Conservation (phyloP, 2,329 filamentous ascomycete species). For the Penicillium sp. region DNA sequence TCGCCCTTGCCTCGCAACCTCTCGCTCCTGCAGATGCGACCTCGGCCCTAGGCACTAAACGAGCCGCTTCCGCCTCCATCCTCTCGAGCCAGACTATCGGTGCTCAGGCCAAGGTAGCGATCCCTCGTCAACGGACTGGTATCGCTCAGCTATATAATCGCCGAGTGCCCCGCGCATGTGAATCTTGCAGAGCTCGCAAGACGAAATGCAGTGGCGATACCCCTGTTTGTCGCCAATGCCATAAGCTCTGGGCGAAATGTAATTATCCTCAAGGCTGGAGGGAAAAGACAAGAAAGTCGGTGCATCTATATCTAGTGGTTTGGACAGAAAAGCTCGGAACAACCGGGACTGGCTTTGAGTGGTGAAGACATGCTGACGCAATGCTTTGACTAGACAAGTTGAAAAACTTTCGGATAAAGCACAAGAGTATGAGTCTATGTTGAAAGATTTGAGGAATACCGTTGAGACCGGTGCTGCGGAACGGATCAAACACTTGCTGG, state of each 20-base stretch:
- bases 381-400: slow-evolving; percentile 31
- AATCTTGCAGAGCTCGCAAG: slow-evolving; percentile 41
- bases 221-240: slow-evolving; percentile 40
- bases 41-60: slow-evolving; percentile 5
- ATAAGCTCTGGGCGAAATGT: slow-evolving; percentile 36
- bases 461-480: slow-evolving; percentile 38
- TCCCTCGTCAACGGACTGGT: slow-evolving; percentile 31
- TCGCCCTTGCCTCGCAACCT: not conserved
- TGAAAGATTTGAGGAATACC: slow-evolving; percentile 37
- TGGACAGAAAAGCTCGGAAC: too few species aligned
- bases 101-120: slow-evolving; percentile 26
- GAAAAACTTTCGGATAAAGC: slow-evolving; percentile 35
- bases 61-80: not conserved
- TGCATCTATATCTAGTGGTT: too few species aligned
- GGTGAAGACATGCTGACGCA: too few species aligned
- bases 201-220: slow-evolving; percentile 44
- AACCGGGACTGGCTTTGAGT: too few species aligned
- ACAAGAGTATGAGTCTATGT: slow-evolving; percentile 41
- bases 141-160: slow-evolving; percentile 21
- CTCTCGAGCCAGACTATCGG: not conserved
- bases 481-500: slow-evolving; percentile 39
- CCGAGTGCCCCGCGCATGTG: slow-evolving; percentile 35
- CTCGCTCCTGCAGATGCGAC: slow-evolving; percentile 11
- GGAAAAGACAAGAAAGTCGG: slow-evolving; percentile 41
- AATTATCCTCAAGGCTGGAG: slow-evolving; percentile 42